These are phyloP conservation scores for Vachellia collinsii DNA, from an alignment of 306 rosid genomes.

Conservation along the genomic window DNA sequence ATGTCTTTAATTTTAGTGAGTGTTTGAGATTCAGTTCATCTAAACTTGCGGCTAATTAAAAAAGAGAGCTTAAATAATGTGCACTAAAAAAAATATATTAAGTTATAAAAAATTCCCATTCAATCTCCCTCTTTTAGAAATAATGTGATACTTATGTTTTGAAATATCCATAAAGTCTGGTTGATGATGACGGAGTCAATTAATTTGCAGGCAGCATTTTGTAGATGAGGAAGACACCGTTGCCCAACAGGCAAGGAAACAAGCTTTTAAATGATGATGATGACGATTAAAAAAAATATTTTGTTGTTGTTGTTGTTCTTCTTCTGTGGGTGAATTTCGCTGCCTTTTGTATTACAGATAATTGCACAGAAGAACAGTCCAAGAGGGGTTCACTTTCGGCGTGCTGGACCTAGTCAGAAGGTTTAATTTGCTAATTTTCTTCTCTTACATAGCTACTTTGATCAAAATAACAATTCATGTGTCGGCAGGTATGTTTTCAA, in stretches of 20 bases:
- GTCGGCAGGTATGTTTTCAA: conserved; percentile 56
- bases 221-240: conserved; percentile 50
- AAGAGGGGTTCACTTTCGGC: conserved; percentile 53
- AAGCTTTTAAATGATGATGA: too few species aligned
- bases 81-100: too few species aligned
- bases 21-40: too few species aligned
- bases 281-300: too few species aligned
- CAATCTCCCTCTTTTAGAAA: too few species aligned
- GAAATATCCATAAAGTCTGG: background rate
- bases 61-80: too few species aligned
- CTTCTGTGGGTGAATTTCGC: background rate
- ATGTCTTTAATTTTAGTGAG: too few species aligned
- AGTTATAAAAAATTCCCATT: too few species aligned
- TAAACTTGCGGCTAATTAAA: too few species aligned
- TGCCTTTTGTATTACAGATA: conserved; percentile 34
- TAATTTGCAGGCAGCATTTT: conserved; percentile 44
- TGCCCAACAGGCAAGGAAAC: conserved; percentile 50
- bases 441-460: background rate
- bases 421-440: conserved; percentile 15
- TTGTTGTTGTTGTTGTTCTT: background rate
- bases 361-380: conserved; percentile 44
- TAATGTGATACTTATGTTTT: background rate
- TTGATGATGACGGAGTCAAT: background rate
- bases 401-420: conserved; percentile 57
- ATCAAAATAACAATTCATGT: background rate